phyloP scores from a whole-genome alignment of 352 stramenopile species.

The Globisporangium irregulare region DNA sequence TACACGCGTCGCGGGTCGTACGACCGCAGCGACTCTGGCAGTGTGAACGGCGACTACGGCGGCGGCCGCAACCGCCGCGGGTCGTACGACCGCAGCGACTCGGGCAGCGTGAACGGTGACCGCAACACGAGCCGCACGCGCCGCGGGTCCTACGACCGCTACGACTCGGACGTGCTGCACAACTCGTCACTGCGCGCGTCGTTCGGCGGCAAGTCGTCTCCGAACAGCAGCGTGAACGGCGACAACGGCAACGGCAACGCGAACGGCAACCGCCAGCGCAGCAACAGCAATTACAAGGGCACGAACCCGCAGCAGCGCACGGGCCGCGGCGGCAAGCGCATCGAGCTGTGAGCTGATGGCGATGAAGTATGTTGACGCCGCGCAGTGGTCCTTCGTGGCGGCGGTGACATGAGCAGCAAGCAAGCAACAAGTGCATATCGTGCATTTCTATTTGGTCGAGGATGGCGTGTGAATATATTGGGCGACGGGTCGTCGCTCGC shows the following conservation, averaged over 20 bases:
- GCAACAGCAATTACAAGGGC: constrained; percentile 32
- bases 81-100: constrained; percentile 25
- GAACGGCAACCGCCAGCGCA: constrained; percentile 14
- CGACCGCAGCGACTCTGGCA: constrained; percentile 18
- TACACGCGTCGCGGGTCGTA: constrained; percentile 25
- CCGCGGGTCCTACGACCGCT: constrained; percentile 60
- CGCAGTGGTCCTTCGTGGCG: neutral
- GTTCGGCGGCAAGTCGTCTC: constrained; percentile 21
- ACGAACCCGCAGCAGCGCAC: constrained; percentile 53
- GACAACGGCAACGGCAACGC: neutral
- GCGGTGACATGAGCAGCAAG: neutral
- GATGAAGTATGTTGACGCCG: neutral
- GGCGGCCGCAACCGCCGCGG: constrained; percentile 29
- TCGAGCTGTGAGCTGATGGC: constrained; percentile 46
- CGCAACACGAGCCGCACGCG: constrained; percentile 31
- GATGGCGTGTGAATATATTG: constrained; percentile 4
- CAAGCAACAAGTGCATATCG: neutral
- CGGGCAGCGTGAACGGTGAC: constrained; percentile 17
- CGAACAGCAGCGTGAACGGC: constrained; percentile 20
- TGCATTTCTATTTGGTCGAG: constrained; percentile 4
- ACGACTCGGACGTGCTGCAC: constrained; percentile 31
- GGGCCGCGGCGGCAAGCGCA: constrained; percentile 58
- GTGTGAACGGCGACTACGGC: constrained; percentile 29
- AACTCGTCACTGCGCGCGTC: constrained; percentile 33
- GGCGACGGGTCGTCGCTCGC: too few species aligned